Base-by-base conservation (phyloP, 495 filamentous ascomycete genomes). In the Trichoderma virens region DNA sequence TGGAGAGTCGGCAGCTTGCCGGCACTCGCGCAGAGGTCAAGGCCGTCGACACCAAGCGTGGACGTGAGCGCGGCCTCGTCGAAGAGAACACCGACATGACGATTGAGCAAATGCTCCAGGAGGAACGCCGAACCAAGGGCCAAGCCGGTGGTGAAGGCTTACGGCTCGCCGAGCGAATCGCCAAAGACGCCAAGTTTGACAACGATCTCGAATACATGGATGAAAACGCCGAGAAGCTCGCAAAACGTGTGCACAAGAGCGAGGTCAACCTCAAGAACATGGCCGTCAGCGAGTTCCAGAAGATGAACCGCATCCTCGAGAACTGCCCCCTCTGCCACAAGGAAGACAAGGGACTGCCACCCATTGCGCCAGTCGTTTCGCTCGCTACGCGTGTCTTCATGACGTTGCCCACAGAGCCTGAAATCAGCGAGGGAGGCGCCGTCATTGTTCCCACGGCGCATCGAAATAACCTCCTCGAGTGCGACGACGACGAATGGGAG, bases 401-500 rank as follows among this genome's bases (percentile, higher is more conserved):
- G 23, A 96, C 93, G 2, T 81, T 98, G 5, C 91, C 95, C 9
- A 93, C 94, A 0, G 84, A 92, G 68, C 94, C 94, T 0, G 95
- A 98, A 68, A 80, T 98, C 64, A 90, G 82, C 51, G 83, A 88
- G 39, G 90, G 91, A 32, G 88, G 92, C 38, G 90, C 92, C 13
- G 84, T 91, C 38, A 96, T 98, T 68, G 88, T 93, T 11, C 94
- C 94, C 27, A 89, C 95, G 60, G 87, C 90, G 72, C 94, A 98
- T 73, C 88, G 88, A 51, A 85, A 82, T 34, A 98, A 98, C 72
- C 85, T 98, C 14, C 80, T 98, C 27, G 94, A 97, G 75, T 98
- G 95, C 71, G 95, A 98, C 71, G 95, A 98, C 71, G 95, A 98
- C 70, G 94, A 98, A 73, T 98, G 95, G 94, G 94, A 98, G 69